Percentiles rank a stretch among this genome's conserved stretches.
Conservation (phyloP, 2,329 filamentous ascomycete genomes). For the Aureobasidium sp. region DNA sequence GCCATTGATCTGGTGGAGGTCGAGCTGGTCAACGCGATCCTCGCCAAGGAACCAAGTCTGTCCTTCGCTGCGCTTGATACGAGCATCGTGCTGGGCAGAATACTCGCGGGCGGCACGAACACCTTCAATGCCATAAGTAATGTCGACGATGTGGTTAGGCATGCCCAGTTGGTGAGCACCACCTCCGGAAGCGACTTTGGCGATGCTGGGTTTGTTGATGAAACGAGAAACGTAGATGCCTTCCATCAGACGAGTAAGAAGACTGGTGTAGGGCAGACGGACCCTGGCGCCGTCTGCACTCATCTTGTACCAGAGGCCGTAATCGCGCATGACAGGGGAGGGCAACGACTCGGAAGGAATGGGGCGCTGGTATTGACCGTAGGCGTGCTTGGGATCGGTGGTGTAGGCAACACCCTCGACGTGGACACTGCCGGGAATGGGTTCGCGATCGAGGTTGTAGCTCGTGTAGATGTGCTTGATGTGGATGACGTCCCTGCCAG, state of each 20-base stretch:
- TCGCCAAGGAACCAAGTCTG: conserved; percentile 51
- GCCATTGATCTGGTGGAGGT: conserved; percentile 46
- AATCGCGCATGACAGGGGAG: conserved; percentile 34
- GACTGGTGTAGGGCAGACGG: not conserved
- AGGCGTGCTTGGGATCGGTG: conserved; percentile 25
- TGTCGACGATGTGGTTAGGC: not conserved
- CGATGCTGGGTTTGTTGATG: not conserved
- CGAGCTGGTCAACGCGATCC: conserved; percentile 46
- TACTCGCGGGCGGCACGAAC: conserved; percentile 40
- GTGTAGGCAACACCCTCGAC: conserved; percentile 44
- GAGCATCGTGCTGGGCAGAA: conserved; percentile 40
- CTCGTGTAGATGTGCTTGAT: conserved; percentile 42
- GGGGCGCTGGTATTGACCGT: conserved; percentile 17
- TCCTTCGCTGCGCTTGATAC: conserved; percentile 16
- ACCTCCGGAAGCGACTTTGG: not conserved
- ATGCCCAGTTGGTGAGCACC: not conserved
- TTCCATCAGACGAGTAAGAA: not conserved
- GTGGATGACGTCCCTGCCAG: conserved; percentile 10
- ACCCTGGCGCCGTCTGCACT: conserved; percentile 13
- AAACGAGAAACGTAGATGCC: not conserved
- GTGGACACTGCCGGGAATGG: conserved; percentile 37
- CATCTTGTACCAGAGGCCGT: conserved; percentile 42
- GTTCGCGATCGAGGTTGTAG: conserved; percentile 36
- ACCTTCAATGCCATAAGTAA: conserved; percentile 34
- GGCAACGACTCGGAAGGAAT: not conserved